Evolutionary conservation across 495 filamentous ascomycete genomes (phyloP).

Genomic region (Aspergillus leporis): DNA sequence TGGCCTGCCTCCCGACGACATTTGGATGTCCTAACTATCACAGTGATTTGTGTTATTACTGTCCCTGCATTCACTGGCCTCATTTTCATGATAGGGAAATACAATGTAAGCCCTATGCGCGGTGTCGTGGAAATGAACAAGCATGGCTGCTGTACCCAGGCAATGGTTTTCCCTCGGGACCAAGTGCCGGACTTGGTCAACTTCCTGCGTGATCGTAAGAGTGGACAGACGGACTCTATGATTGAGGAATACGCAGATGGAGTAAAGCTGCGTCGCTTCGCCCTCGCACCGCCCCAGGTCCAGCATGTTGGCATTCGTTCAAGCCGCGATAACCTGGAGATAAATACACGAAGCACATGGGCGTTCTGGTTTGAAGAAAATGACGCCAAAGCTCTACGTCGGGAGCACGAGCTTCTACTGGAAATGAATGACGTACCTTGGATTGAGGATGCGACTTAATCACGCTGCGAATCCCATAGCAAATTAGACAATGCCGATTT

Average conservation of each 20-base stretch:
- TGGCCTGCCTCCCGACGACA: neutral
- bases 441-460: neutral
- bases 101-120: neutral
- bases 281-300: neutral
- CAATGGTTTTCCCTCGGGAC: neutral
- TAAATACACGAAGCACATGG: neutral
- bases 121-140: neutral
- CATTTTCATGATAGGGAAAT: neutral
- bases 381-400: neutral
- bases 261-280: neutral
- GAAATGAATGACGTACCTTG: neutral
- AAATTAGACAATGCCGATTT: no score
- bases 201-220: neutral
- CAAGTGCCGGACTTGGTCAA: neutral
- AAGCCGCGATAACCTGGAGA: neutral
- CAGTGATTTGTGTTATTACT: neutral
- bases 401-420: neutral
- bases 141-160: neutral
- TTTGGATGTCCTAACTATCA: neutral
- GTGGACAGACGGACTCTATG: neutral
- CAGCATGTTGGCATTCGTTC: neutral
- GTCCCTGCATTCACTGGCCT: neutral
- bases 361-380: slow-evolving; percentile 1
- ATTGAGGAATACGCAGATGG: neutral
- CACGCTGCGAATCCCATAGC: no score